Evolutionary conservation across 495 filamentous ascomycete species (phyloP), one percentile per base, ranked within the genome.

Genomic region (Penicillium paxilli): DNA sequence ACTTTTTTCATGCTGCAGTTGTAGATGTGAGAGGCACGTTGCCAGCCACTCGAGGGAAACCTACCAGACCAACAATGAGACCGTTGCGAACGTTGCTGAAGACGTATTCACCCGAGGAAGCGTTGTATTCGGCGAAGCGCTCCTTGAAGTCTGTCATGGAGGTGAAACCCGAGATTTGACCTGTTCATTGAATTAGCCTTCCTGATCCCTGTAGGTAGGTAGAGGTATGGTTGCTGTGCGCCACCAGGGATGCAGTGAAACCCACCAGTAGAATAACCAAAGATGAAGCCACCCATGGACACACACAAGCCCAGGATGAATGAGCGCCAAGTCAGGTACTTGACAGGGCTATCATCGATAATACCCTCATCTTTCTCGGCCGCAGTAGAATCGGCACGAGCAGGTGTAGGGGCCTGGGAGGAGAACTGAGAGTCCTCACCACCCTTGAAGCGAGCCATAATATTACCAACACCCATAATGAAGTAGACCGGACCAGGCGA

Each of bases 261-360:
- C 51, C 64, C 70, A 76, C 77, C 78, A 56, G 86, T 90, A 26
- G 88, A 84, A 52, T 88, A 88, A 59, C 88, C 88, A 57, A 90
- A 90, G 53, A 90, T 84, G 66, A 90, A 86, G 55, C 87, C 87
- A 63, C 87, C 87, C 76, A 90, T 86, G 8, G 87, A 82, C 37
- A 80, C 80, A 50, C 80, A 66, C 38, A 82, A 47, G 48, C 79
- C 80, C 56, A 83, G 71, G 51, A 77, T 69, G 55, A 80, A 74
- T 0, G 78, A 75, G 3, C 75, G 72, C 64, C 73, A 72, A 22
- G 79, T 82, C 50, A 83, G 51, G 38, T 75, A 75, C 49, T 67
- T 65, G 57, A 78, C 75, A 8, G 76, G 75, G 53, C 71, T 71
- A 41, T 80, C 74, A 57, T 78, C 73, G 35, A 79, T 67, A 19